A percentile compares a stretch with the other conserved stretches of the same genome.
Conservation (phyloP, 148 eudicot species). For the Talinum fruticosum region DNA sequence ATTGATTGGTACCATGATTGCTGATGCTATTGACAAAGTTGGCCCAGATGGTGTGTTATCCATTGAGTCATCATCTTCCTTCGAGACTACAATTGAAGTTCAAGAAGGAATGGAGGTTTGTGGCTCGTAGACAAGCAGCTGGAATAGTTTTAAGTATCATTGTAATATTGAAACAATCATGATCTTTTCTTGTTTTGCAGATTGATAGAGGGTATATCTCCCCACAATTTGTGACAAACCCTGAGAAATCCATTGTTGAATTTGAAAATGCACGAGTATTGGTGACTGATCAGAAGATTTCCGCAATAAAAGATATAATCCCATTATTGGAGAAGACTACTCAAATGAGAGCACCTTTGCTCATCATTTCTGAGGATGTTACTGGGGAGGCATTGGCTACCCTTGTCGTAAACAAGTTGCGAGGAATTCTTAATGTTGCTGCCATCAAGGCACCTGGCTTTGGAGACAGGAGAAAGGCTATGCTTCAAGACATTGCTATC, state of each 20-base stretch:
- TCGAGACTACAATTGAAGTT: slow-evolving; percentile 94
- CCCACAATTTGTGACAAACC: slow-evolving; percentile 88
- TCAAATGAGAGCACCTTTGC: slow-evolving; percentile 78
- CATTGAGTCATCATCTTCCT: slow-evolving; percentile 93
- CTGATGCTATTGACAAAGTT: slow-evolving; percentile 96
- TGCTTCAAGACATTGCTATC: slow-evolving; percentile 95
- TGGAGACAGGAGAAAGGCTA: slow-evolving; percentile 94
- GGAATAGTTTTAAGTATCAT: too few species aligned
- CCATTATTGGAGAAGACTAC: slow-evolving; percentile 88
- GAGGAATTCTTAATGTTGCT: slow-evolving; percentile 91
- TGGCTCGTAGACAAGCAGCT: neutral
- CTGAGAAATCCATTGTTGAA: slow-evolving; percentile 80
- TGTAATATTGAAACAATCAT: neutral
- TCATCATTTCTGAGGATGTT: slow-evolving; percentile 91
- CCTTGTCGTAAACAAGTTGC: slow-evolving; percentile 87
- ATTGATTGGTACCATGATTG: slow-evolving; percentile 81
- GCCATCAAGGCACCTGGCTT: slow-evolving; percentile 99
- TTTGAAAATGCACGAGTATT: slow-evolving; percentile 87
- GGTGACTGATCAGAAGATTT: slow-evolving; percentile 90
- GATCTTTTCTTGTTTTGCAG: slow-evolving; percentile 34
- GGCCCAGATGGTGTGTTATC: slow-evolving; percentile 97
- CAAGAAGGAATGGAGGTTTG: slow-evolving; percentile 97
- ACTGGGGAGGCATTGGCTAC: slow-evolving; percentile 97
- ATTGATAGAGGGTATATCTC: slow-evolving; percentile 93
- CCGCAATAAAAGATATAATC: slow-evolving; percentile 84